phyloP scores from a whole-genome alignment of 345 rosid genomes.

The Reutealis trisperma region DNA sequence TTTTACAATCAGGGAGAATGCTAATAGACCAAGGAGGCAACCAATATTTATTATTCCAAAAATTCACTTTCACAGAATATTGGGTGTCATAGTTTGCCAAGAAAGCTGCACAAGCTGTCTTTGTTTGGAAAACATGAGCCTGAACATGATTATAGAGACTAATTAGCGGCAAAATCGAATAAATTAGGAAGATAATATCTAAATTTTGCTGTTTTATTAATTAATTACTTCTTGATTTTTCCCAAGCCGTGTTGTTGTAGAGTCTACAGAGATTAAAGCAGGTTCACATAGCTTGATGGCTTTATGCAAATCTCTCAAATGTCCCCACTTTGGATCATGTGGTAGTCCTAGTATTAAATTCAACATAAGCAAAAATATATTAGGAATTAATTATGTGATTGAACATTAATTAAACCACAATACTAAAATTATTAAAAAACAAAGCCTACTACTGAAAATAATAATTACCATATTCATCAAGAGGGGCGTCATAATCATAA shows the following conservation, averaged over 20 bases:
- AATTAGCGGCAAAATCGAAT: neutral
- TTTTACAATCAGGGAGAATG: slow-evolving; percentile 45
- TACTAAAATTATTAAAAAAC: too few species aligned
- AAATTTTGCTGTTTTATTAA: neutral
- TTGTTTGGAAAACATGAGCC: slow-evolving; percentile 48
- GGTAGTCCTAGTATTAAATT: slow-evolving; percentile 33
- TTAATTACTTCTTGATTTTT: slow-evolving; percentile 33
- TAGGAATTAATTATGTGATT: too few species aligned
- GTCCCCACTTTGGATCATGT: slow-evolving; percentile 49
- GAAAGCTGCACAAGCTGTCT: slow-evolving; percentile 38
- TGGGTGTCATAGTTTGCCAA: slow-evolving; percentile 46
- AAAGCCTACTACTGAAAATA: too few species aligned
- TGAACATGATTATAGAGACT: slow-evolving; percentile 3
- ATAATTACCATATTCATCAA: slow-evolving; percentile 48
- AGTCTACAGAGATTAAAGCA: slow-evolving; percentile 46
- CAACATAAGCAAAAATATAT: too few species aligned
- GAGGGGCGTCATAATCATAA: slow-evolving; percentile 55
- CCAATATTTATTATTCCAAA: slow-evolving; percentile 31
- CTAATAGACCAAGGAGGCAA: slow-evolving; percentile 56
- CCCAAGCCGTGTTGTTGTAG: slow-evolving; percentile 37
- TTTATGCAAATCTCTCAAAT: slow-evolving; percentile 43
- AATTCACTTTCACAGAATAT: slow-evolving; percentile 32
- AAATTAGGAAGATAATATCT: neutral
- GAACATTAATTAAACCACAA: neutral
- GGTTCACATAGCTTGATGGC: slow-evolving; percentile 43